phyloP scores from a whole-genome alignment of 805 yeast species.

The Yarrowia hollandica region DNA sequence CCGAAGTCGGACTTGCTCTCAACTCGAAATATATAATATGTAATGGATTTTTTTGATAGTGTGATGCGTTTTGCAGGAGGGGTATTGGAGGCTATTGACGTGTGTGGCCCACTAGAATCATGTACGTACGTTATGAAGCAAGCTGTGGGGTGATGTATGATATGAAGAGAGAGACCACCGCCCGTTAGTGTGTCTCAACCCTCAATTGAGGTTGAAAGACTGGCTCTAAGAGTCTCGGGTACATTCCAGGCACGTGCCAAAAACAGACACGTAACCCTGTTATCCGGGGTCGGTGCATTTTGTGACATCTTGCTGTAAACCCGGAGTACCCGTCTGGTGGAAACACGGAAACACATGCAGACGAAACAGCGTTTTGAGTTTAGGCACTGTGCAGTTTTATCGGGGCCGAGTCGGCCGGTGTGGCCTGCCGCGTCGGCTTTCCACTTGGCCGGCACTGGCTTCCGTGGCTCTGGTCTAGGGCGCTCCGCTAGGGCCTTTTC shows the following conservation, averaged over 20 bases:
- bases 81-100: constrained; percentile 22
- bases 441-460: too few species aligned
- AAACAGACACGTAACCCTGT: not conserved
- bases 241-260: too few species aligned
- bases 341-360: constrained; percentile 9
- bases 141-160: not conserved
- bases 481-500: too few species aligned
- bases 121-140: not conserved
- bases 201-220: too few species aligned
- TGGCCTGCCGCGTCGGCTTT: constrained; percentile 16
- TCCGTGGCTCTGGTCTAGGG: too few species aligned
- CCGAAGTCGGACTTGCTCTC: constrained; percentile 7
- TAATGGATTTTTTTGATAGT: constrained; percentile 22
- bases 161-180: too few species aligned
- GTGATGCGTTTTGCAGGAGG: constrained; percentile 12
- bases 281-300: constrained; percentile 11
- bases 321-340: not conserved
- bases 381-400: not conserved
- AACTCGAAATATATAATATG: constrained; percentile 10
- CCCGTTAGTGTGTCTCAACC: too few species aligned
- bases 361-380: not conserved
- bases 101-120: too few species aligned
- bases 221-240: too few species aligned
- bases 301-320: not conserved
- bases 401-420: constrained; percentile 27